Conservation (phyloP, 352 stramenopile species). For the Globisporangium perplexum region DNA sequence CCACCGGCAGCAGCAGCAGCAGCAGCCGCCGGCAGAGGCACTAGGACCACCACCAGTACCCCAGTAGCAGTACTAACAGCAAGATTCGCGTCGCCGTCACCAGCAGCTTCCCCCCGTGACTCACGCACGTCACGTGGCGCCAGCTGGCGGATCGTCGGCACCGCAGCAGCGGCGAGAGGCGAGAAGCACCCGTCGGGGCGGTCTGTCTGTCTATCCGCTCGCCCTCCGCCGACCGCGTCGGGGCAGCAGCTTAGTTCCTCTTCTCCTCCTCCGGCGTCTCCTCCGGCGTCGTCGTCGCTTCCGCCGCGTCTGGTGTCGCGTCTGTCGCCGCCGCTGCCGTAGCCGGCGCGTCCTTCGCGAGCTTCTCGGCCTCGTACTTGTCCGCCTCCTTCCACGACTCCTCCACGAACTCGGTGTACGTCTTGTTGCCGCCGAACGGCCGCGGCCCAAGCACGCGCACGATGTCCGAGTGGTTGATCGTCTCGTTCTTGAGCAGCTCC, state of each 20-base stretch:
- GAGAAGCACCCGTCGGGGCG: no score
- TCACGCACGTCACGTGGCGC: neutral
- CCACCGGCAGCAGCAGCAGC: neutral
- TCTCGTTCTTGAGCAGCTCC: constrained; percentile 97
- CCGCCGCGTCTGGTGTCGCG: constrained; percentile 17
- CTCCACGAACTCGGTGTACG: constrained; percentile 95
- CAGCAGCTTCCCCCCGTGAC: no score
- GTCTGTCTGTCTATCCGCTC: neutral
- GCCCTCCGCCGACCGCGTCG: neutral
- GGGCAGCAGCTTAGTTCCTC: neutral
- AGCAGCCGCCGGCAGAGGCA: no score
- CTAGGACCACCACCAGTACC: no score
- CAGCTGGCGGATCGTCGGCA: no score
- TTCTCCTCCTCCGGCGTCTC: neutral
- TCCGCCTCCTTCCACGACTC: constrained; percentile 85
- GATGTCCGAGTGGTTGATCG: constrained; percentile 98
- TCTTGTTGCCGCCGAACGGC: constrained; percentile 92
- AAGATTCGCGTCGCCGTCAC: neutral
- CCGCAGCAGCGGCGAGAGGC: no score
- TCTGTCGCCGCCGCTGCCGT: constrained; percentile 1
- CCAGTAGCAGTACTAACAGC: neutral
- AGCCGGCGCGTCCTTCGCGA: constrained; percentile 18
- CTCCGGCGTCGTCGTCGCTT: constrained; percentile 3
- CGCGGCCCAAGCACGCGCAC: constrained; percentile 92
- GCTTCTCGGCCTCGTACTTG: constrained; percentile 73